phyloP scores from a whole-genome alignment of 768 basidiomycete genomes.

The Amanita rimosa region DNA sequence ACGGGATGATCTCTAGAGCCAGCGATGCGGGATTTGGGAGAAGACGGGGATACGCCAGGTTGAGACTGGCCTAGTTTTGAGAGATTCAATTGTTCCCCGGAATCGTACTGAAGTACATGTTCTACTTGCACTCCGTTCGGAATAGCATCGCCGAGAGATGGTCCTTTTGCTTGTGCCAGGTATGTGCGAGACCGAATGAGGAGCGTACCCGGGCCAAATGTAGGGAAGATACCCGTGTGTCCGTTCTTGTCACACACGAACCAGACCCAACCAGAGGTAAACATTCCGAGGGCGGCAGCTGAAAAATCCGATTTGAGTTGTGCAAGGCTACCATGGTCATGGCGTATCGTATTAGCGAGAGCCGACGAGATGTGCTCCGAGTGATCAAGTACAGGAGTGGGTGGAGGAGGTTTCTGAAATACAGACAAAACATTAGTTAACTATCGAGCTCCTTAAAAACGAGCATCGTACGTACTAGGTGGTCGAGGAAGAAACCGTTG shows the following conservation, averaged over 20 bases:
- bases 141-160: conserved; percentile 7
- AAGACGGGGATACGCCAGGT: conserved; percentile 22
- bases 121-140: neutral
- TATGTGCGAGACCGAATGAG: conserved; percentile 55
- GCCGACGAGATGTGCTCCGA: conserved; percentile 24
- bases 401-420: conserved; percentile 33
- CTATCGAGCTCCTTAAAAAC: neutral
- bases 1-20: conserved; percentile 16
- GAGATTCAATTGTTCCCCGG: neutral
- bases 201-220: conserved; percentile 83
- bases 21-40: conserved; percentile 32
- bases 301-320: conserved; percentile 68
- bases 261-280: conserved; percentile 79
- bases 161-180: conserved; percentile 14
- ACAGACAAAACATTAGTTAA: conserved; percentile 8
- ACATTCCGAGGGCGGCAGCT: conserved; percentile 69
- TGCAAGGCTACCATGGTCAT: conserved; percentile 50
- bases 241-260: conserved; percentile 61
- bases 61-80: conserved; percentile 14
- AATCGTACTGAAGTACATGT: conserved; percentile 3
- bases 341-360: conserved; percentile 24
- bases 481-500: conserved; percentile 89
- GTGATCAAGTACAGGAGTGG: conserved; percentile 21
- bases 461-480: conserved; percentile 51
- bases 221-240: conserved; percentile 63